Evolutionary conservation across 108 stramenopile species (phyloP).

Genomic region (Nitzschia sp.): DNA sequence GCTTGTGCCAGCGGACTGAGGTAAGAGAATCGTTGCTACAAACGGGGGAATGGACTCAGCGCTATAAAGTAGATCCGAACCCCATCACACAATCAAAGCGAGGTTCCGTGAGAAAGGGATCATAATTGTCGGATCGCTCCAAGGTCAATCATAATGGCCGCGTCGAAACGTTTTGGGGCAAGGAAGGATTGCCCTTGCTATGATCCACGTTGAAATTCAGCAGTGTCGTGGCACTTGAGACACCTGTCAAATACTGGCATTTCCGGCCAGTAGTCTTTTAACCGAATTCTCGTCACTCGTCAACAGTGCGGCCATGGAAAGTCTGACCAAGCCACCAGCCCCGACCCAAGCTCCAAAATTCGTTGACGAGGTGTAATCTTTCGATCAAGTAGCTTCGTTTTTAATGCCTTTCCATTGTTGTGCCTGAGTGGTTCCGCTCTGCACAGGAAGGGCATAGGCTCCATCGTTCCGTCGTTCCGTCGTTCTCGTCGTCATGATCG

Average conservation of each 20-base stretch:
- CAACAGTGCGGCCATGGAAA: conserved; percentile 63
- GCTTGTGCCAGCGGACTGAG: conserved; percentile 78
- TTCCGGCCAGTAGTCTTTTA: not conserved
- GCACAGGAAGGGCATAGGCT: conserved; percentile 17
- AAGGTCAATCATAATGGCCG: conserved; percentile 32
- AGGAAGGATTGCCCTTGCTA: conserved; percentile 17
- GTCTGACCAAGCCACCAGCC: conserved; percentile 59
- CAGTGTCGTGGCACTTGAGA: conserved; percentile 43
- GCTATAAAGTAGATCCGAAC: conserved; percentile 80
- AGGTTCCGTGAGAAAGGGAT: conserved; percentile 3
- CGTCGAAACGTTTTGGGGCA: not conserved
- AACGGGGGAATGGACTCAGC: conserved; percentile 52
- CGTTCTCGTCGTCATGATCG: conserved; percentile 6
- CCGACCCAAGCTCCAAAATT: conserved; percentile 72
- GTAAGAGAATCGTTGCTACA: conserved; percentile 52
- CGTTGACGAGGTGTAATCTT: not conserved
- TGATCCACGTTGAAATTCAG: conserved; percentile 52
- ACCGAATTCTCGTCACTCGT: not conserved
- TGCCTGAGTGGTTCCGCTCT: conserved; percentile 4
- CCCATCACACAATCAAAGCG: conserved; percentile 59
- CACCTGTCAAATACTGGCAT: conserved; percentile 33
- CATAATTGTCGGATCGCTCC: conserved; percentile 40
- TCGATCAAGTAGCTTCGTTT: not conserved
- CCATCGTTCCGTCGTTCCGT: conserved; percentile 5
- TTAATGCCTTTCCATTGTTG: not conserved